phyloP scores from a whole-genome alignment of 345 rosid species.

The Salix brachista region DNA sequence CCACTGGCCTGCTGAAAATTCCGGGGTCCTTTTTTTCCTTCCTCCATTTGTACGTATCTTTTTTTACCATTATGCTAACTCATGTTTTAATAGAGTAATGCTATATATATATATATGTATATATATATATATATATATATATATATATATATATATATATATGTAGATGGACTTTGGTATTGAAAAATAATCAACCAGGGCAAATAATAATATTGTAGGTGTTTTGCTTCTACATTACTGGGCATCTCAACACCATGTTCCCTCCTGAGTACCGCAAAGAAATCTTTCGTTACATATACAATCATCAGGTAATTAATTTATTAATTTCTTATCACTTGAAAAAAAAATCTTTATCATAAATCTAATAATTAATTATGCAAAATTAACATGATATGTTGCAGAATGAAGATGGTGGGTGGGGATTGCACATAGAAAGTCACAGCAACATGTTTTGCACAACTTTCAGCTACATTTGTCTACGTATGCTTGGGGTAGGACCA shows the following conservation, averaged over 20 bases:
- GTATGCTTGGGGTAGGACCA: conserved; percentile 11
- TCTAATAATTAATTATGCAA: too few relatives aligned
- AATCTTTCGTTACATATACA: conserved; percentile 17
- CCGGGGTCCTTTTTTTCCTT: conserved; percentile 5
- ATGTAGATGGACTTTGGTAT: neutral
- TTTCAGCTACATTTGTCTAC: conserved; percentile 13
- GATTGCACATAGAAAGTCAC: conserved; percentile 17
- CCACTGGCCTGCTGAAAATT: conserved; percentile 21
- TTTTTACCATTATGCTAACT: neutral
- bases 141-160: too few relatives aligned
- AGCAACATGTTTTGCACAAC: conserved; percentile 20
- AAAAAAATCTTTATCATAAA: neutral
- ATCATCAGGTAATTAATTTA: conserved; percentile 11
- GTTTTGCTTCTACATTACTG: conserved; percentile 11
- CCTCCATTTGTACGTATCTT: conserved; percentile 5
- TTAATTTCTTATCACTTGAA: too few relatives aligned
- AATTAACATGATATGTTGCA: neutral
- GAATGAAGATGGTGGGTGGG: conserved; percentile 32
- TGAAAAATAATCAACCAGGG: neutral
- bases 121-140: too few relatives aligned
- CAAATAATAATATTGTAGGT: neutral
- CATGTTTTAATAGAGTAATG: too few relatives aligned
- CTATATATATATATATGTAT: too few relatives aligned
- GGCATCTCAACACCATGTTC: conserved; percentile 12
- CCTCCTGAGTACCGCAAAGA: conserved; percentile 15